A percentile compares a stretch with the other conserved stretches of the same genome.
Evolutionary conservation across 768 basidiomycete genomes (phyloP).

Genomic region (Macrocybe gigantea): DNA sequence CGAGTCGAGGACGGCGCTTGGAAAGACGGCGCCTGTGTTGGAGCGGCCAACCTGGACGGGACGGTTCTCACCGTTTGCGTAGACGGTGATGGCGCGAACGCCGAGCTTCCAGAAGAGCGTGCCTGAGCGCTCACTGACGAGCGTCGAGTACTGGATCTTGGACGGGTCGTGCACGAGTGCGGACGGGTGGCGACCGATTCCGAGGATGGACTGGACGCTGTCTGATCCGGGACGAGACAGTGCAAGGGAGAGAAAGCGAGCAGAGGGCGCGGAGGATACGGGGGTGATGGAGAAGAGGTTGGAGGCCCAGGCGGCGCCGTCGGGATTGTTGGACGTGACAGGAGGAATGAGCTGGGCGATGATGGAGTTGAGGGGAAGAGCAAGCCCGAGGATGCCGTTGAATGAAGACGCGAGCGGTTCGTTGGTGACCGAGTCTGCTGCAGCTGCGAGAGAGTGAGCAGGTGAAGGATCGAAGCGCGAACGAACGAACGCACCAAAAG

Average conservation of each 20-base stretch:
- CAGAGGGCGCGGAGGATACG: slow-evolving; percentile 39
- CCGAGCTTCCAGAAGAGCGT: slow-evolving; percentile 58
- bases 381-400: slow-evolving; percentile 69
- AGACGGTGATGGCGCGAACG: slow-evolving; percentile 56
- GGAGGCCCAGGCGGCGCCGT: slow-evolving; percentile 63
- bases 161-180: slow-evolving; percentile 47
- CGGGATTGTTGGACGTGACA: slow-evolving; percentile 40
- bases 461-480: not conserved
- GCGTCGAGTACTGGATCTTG: slow-evolving; percentile 40
- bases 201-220: slow-evolving; percentile 51
- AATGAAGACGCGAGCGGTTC: slow-evolving; percentile 58
- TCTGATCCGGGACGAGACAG: slow-evolving; percentile 64
- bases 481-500: slow-evolving; percentile 47
- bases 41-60: slow-evolving; percentile 36
- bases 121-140: slow-evolving; percentile 36
- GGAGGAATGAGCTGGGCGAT: slow-evolving; percentile 51
- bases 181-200: slow-evolving; percentile 64
- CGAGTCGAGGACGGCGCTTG: slow-evolving; percentile 68
- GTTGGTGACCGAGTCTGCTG: slow-evolving; percentile 43
- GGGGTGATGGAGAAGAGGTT: slow-evolving; percentile 72
- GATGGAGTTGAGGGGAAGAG: slow-evolving; percentile 66
- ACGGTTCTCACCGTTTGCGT: slow-evolving; percentile 36
- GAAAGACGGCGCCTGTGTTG: slow-evolving; percentile 35
- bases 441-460: slow-evolving; percentile 33
- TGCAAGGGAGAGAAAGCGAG: slow-evolving; percentile 62